Percentiles rank a stretch among this genome's conserved stretches.
Conservation (phyloP, 352 stramenopile species). For the Phytopythium chamaehyphon region DNA sequence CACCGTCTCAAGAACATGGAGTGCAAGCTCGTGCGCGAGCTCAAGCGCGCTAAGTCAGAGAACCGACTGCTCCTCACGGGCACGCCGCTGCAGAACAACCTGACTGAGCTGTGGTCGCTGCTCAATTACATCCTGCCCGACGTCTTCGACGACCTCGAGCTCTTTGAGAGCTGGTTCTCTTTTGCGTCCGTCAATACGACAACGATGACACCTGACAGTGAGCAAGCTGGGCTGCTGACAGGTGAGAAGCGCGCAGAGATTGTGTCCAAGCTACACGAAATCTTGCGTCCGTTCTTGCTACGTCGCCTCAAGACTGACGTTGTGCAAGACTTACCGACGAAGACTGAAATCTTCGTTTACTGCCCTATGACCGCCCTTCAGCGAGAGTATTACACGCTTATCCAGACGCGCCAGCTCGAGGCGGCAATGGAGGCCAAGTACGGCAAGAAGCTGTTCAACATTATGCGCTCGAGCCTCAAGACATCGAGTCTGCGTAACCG, state of each 20-base stretch:
- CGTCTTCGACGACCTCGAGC: slow-evolving; percentile 97
- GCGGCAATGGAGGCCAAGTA: slow-evolving; percentile 84
- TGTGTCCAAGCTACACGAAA: slow-evolving; percentile 96
- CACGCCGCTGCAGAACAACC: slow-evolving; percentile 98
- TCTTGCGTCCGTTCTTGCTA: slow-evolving; percentile 95
- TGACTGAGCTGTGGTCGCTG: slow-evolving; percentile 98
- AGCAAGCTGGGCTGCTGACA: slow-evolving; percentile 66
- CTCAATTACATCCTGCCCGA: slow-evolving; percentile 97
- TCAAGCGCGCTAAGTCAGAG: slow-evolving; percentile 91
- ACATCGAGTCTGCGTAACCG: slow-evolving; percentile 66
- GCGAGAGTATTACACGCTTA: slow-evolving; percentile 93
- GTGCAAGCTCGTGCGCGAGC: slow-evolving; percentile 92
- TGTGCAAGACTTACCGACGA: slow-evolving; percentile 91
- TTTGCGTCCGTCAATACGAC: slow-evolving; percentile 67
- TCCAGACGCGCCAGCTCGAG: slow-evolving; percentile 86
- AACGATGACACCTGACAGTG: slow-evolving; percentile 47
- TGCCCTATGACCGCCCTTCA: slow-evolving; percentile 93
- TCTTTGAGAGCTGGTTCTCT: slow-evolving; percentile 98
- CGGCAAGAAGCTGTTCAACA: slow-evolving; percentile 38
- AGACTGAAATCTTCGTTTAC: slow-evolving; percentile 98
- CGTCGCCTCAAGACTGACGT: slow-evolving; percentile 96
- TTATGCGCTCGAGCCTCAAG: slow-evolving; percentile 34
- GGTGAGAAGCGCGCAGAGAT: slow-evolving; percentile 92
- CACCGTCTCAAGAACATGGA: slow-evolving; percentile 98
- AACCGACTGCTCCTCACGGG: slow-evolving; percentile 95